Conservation (phyloP, 306 rosid species). For the Astragalus glycyphyllos region DNA sequence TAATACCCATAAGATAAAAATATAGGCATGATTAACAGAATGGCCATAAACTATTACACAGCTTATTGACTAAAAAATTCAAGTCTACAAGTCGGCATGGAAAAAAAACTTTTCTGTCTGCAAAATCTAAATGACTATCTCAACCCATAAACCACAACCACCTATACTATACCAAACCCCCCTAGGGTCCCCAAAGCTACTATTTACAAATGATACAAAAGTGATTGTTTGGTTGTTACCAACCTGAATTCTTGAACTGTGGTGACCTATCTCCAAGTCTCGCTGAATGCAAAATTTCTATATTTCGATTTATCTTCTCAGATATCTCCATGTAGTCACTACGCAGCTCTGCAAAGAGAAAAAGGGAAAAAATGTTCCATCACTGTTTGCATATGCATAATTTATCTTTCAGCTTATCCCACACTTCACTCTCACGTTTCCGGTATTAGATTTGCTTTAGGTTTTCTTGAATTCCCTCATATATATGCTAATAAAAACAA, state of each 20-base stretch:
- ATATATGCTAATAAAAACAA: background rate
- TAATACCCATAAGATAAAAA: background rate
- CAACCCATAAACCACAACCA: background rate
- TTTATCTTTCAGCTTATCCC: background rate
- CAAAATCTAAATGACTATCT: background rate
- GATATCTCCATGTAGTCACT: slow-evolving; percentile 76
- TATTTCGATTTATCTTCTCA: slow-evolving; percentile 72
- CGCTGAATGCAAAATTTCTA: slow-evolving; percentile 73
- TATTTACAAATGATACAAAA: background rate
- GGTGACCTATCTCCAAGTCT: slow-evolving; percentile 58
- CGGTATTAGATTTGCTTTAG: too few relatives aligned
- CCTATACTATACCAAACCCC: background rate
- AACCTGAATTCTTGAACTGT: slow-evolving; percentile 59
- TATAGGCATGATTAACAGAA: background rate
- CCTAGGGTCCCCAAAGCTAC: background rate
- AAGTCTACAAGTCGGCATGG: background rate
- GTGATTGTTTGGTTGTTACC: background rate
- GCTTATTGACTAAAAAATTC: background rate
- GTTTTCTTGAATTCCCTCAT: too few relatives aligned
- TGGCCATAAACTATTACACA: slow-evolving; percentile 20
- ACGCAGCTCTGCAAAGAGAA: slow-evolving; percentile 64
- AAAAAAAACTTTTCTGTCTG: background rate
- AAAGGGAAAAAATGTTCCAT: background rate
- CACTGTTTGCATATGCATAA: background rate
- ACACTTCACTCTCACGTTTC: too few relatives aligned